Evolutionary conservation across 164 flowering plant genomes (phyloP).

Genomic region (Sextonia rubra): DNA sequence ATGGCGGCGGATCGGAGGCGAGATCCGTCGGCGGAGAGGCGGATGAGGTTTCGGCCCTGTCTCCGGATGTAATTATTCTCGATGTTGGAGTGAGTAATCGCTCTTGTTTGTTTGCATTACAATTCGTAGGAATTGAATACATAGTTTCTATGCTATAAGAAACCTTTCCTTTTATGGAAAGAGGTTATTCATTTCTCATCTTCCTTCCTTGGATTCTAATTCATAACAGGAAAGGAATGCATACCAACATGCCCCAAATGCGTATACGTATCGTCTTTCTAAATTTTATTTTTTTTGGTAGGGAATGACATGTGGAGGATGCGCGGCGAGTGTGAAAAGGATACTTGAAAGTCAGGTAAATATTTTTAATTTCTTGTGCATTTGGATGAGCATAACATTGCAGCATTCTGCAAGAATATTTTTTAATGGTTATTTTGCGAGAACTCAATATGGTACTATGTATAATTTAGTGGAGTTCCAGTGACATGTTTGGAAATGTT

Average conservation of each 20-base stretch:
- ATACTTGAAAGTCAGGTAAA: constrained; percentile 86
- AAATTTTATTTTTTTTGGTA: constrained; percentile 12
- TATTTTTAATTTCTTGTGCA: background rate
- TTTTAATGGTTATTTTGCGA: background rate
- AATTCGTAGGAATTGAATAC: too few species aligned
- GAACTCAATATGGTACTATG: background rate
- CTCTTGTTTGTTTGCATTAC: background rate
- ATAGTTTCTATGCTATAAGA: too few species aligned
- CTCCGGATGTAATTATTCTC: constrained; percentile 72
- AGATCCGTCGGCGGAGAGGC: constrained; percentile 32
- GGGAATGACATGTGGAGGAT: constrained; percentile 96
- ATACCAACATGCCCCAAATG: too few species aligned
- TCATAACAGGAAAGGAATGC: background rate
- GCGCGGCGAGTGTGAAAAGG: constrained; percentile 81
- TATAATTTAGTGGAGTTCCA: background rate
- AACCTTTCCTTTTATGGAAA: too few species aligned
- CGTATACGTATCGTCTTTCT: too few species aligned
- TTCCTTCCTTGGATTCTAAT: too few species aligned
- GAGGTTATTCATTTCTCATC: too few species aligned
- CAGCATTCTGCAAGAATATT: too few species aligned
- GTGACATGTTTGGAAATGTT: background rate
- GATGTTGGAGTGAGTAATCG: constrained; percentile 65
- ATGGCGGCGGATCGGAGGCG: constrained; percentile 32
- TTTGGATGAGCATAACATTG: background rate
- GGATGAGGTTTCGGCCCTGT: constrained; percentile 39